A percentile compares a stretch with the other conserved stretches of the same genome.
phyloP scores from a whole-genome alignment of 2,329 filamentous ascomycete species.

The Blastomyces emzantsi region DNA sequence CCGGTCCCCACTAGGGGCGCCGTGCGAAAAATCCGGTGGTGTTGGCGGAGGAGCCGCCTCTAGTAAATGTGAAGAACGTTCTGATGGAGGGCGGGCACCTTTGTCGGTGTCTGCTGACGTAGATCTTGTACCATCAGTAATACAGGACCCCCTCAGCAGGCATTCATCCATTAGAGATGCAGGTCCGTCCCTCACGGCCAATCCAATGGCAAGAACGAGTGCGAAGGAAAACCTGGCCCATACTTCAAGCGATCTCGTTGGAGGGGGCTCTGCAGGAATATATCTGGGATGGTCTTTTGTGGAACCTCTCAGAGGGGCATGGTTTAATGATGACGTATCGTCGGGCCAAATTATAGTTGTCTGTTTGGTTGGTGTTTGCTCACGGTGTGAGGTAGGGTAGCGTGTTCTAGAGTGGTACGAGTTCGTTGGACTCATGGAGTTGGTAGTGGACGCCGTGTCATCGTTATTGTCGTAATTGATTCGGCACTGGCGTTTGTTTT shows the following conservation, averaged over 20 bases:
- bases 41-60: background rate
- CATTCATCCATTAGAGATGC: conserved; percentile 21
- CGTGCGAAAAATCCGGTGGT: background rate
- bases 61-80: background rate
- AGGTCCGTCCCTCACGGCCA: conserved; percentile 41
- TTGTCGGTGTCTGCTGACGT: background rate
- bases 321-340: conserved; percentile 15
- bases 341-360: background rate
- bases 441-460: background rate
- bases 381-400: background rate
- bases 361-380: background rate
- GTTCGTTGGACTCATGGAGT: background rate
- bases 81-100: background rate
- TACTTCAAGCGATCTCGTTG: background rate
- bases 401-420: background rate
- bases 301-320: background rate
- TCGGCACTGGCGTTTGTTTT: background rate
- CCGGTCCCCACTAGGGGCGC: background rate
- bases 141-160: conserved; percentile 5
- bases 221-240: conserved; percentile 43
- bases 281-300: background rate
- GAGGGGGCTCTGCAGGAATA: background rate
- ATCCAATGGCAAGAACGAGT: conserved; percentile 41
- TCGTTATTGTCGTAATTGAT: background rate
- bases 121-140: background rate